These are phyloP conservation scores for Crucihimalaya himalaica DNA, from an alignment of 345 rosid species.

Conservation along the genomic window DNA sequence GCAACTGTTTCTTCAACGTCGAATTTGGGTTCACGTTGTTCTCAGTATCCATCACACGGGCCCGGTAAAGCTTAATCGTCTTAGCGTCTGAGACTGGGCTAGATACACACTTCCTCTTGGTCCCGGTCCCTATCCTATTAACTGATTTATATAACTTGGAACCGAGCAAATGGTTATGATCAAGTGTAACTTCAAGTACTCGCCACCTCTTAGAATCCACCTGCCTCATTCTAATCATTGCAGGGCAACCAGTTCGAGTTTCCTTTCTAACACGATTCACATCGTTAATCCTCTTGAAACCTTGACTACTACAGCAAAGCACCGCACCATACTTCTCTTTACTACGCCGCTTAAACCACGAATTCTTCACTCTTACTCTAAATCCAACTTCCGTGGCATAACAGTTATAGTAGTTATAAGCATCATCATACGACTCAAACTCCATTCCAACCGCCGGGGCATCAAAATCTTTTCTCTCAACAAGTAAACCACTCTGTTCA, in stretches of 20 bases:
- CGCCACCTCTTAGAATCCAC: constrained; percentile 79
- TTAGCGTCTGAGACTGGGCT: constrained; percentile 56
- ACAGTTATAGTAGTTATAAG: constrained; percentile 75
- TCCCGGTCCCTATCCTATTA: constrained; percentile 51
- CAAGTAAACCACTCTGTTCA: constrained; percentile 37
- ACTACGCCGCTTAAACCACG: constrained; percentile 84
- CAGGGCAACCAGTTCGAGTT: constrained; percentile 85
- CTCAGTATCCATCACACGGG: constrained; percentile 56
- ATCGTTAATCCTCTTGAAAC: constrained; percentile 69
- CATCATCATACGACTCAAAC: constrained; percentile 79
- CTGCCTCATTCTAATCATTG: constrained; percentile 76
- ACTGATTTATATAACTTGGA: constrained; percentile 45
- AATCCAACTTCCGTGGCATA: constrained; percentile 78
- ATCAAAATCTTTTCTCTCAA: constrained; percentile 58
- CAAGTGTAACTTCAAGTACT: constrained; percentile 63
- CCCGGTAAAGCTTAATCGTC: constrained; percentile 58
- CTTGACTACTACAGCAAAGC: constrained; percentile 81
- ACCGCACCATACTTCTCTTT: constrained; percentile 77
- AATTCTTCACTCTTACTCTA: constrained; percentile 75
- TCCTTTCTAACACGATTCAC: constrained; percentile 66
- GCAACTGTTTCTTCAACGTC: constrained; percentile 40
- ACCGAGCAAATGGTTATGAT: constrained; percentile 73
- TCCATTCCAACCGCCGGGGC: constrained; percentile 84
- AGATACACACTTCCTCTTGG: constrained; percentile 51
- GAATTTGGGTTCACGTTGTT: constrained; percentile 46